A percentile compares a stretch with the other conserved stretches of the same genome.
These are phyloP conservation scores for Corylus avellana DNA, from an alignment of 306 rosid genomes.

Conservation along the genomic window DNA sequence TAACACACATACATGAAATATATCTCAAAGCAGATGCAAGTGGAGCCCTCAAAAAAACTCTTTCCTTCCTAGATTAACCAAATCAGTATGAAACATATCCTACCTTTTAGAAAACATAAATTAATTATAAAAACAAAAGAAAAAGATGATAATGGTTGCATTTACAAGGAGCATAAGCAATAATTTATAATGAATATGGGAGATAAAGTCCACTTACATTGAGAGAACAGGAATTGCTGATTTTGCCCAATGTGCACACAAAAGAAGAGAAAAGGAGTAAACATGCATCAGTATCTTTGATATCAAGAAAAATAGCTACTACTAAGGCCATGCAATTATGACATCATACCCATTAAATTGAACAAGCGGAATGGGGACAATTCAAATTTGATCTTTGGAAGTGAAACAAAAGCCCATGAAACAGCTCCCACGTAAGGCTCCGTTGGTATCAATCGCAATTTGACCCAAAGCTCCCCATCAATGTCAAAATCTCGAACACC, in stretches of 20 bases:
- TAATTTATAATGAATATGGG: constrained; percentile 18
- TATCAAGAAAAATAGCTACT: not conserved
- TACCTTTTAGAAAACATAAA: constrained; percentile 8
- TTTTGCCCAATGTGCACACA: constrained; percentile 43
- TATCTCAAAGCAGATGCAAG: constrained; percentile 17
- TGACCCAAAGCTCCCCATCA: constrained; percentile 99
- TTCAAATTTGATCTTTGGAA: constrained; percentile 96
- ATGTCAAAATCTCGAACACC: constrained; percentile 96
- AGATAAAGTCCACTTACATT: constrained; percentile 64
- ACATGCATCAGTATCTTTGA: constrained; percentile 48
- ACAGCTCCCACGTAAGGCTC: constrained; percentile 98
- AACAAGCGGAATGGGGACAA: constrained; percentile 93
- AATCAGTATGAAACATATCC: constrained; percentile 9
- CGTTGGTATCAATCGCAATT: constrained; percentile 79
- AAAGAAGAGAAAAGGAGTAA: constrained; percentile 28
- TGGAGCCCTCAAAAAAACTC: constrained; percentile 13
- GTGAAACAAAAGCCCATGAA: constrained; percentile 97
- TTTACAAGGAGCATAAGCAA: constrained; percentile 19
- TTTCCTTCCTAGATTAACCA: constrained; percentile 10
- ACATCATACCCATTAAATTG: constrained; percentile 91
- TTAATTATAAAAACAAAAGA: not conserved
- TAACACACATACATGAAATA: not conserved
- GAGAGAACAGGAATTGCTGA: constrained; percentile 99
- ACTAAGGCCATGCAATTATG: constrained; percentile 4
- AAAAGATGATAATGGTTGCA: constrained; percentile 11